Base-by-base conservation (phyloP, 2,329 filamentous ascomycete genomes). In the Sphaerulina vaccinii region DNA sequence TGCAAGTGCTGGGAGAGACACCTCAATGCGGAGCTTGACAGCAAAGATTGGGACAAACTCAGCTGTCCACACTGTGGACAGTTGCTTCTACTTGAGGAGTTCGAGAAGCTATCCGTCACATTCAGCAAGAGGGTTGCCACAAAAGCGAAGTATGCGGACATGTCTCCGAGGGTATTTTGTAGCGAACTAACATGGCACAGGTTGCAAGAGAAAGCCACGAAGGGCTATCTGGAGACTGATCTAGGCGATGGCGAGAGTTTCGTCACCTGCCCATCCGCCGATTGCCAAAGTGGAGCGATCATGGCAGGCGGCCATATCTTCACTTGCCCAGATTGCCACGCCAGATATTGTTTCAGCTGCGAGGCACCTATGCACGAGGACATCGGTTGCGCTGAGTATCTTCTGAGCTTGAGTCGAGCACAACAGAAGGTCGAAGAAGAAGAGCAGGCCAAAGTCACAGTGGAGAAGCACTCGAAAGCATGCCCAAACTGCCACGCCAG, bases 271-370 rank as follows among this genome's bases (percentile, higher is more conserved):
- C 52, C 48, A 2, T 47, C 41, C 5, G 29, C 41, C 0, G 22
- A 41, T 7, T 54, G 48, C 37, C 38, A 48, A 15, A 32, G n/a
- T 2, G 47, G 47, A 1, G 41, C 35, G 0, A 39, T 47, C 8
- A 51, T 54, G 41, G 32, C 18, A 6, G 52, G 47, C 10, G 47
- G 47, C 18, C 41, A 54, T 11, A 55, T 52, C 13, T 55, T 55
- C 27, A 52, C 52, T 11, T 55, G 49, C 3, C 33, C 16, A 1
- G 36, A 37, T 2, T 55, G 52, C 44, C 2, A 47, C 1, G 39
- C 24, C 18, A 42, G 43, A 1, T 55, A 46, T 36, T 55, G 49
- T 24, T 44, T 52, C 42, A 37, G 29, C 21, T 55, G 49, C 43
- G 15, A 52, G 1, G 15, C 47, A 21, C 52, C 43, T 0, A 55